Conservation (phyloP, 148 eudicot species). For the Camellia sinensis region DNA sequence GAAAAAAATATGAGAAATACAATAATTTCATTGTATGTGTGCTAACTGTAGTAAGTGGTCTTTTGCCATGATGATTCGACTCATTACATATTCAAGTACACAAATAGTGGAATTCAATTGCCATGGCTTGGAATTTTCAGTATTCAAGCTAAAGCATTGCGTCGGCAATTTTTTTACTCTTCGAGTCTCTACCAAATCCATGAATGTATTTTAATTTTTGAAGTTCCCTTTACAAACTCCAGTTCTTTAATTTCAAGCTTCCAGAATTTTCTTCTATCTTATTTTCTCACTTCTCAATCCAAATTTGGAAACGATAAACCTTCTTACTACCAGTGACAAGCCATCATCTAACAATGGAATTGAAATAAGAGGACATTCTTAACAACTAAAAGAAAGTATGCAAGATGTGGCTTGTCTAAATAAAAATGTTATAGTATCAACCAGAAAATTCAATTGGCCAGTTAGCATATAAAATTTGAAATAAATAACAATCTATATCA, state of each 20-base stretch:
- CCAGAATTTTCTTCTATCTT: neutral
- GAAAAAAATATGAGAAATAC: neutral
- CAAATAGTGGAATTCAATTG: neutral
- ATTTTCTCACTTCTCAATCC: neutral
- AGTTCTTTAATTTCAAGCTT: constrained; percentile 1
- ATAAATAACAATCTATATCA: neutral
- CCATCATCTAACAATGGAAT: neutral
- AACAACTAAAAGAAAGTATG: neutral
- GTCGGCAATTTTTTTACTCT: neutral
- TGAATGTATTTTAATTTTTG: neutral
- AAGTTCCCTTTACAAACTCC: neutral
- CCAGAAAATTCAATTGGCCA: neutral
- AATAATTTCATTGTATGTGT: neutral
- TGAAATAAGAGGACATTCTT: neutral
- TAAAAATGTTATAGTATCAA: neutral
- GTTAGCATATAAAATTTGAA: neutral
- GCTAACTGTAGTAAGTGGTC: neutral
- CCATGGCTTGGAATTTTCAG: constrained; percentile 2
- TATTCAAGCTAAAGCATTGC: neutral
- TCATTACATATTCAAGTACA: neutral
- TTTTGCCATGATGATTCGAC: neutral
- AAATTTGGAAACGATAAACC: neutral
- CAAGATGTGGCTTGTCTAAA: neutral
- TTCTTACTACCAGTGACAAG: neutral
- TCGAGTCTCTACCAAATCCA: neutral